Percentiles rank a stretch among this genome's conserved stretches.
phyloP scores from a whole-genome alignment of 1,284 basidiomycete genomes.

The Rhizopogon hawkerae region DNA sequence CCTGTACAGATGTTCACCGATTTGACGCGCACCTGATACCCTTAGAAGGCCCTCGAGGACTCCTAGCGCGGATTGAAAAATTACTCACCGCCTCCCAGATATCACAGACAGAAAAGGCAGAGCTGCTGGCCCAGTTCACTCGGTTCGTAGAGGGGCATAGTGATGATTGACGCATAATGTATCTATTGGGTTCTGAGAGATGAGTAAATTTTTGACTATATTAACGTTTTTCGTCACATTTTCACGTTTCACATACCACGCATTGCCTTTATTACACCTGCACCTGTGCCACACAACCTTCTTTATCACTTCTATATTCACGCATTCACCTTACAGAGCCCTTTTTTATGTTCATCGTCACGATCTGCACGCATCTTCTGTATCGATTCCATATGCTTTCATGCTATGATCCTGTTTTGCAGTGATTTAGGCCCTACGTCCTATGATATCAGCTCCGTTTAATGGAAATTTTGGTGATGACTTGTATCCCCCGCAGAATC shows the following conservation, averaged over 20 bases:
- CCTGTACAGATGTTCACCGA: constrained; percentile 45
- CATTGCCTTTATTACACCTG: not conserved
- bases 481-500: not conserved
- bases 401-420: not conserved
- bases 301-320: not conserved
- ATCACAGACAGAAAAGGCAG: constrained; percentile 39
- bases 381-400: not conserved
- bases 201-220: not conserved
- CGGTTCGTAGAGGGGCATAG: constrained; percentile 44
- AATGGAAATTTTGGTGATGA: not conserved
- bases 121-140: constrained; percentile 52
- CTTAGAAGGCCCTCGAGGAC: constrained; percentile 61
- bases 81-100: constrained; percentile 43
- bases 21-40: constrained; percentile 69
- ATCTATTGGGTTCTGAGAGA: not conserved
- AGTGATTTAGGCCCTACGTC: not conserved
- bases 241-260: not conserved
- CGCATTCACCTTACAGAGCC: not conserved
- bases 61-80: constrained; percentile 52
- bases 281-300: not conserved
- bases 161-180: constrained; percentile 2
- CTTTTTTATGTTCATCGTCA: not conserved
- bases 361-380: not conserved
- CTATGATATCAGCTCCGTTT: not conserved
- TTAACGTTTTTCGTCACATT: not conserved